Evolutionary conservation across 306 rosid genomes (phyloP), one percentile per base, ranked within the genome.

Genomic region (Glycine soja): DNA sequence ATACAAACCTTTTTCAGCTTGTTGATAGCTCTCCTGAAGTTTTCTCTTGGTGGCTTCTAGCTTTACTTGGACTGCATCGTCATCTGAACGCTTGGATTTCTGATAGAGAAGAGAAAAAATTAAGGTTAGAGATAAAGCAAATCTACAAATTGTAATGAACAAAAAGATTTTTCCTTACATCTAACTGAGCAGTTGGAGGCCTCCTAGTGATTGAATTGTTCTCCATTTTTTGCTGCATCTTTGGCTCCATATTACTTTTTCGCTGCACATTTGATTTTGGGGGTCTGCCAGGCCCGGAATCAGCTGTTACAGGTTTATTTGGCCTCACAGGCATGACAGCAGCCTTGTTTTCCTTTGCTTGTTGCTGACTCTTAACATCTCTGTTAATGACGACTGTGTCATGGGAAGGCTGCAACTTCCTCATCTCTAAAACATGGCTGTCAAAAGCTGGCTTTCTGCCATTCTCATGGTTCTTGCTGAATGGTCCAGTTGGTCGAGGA

Each of bases 1-100:
- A 48, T 24, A 83, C 86, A 61, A 59, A 94, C 98, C 98, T 10
- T 90, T 96, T 86, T 92, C 97, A 34, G 87, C 97, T 88, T 93
- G 94, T 90, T 93, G 99, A 85, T 96, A 96, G 18, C 94, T 82
- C 87, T 90, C 97, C 57, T 96, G 99, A 86, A 96, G 99, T 83
- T 76, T 96, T 88, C 99, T 90, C 86, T 93, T 96, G 19, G 99
- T 89, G 59, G 91, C 99, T 90, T 96, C 99, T 9, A 96, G 92
- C 87, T 96, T 96, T 70, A 78, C 72, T 79, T 90, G 88, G 74
- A 84, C 90, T 2, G 90, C 90, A 15, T 6, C 89, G 54, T 95
- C 98, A 40, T 90, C 96, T 0, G 89, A 87, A 58, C 52, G 59
- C 87, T 86, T 89, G 58, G 84, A 74, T 77, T 84, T 93, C 97